Evolutionary conservation across 768 basidiomycete species (phyloP), one percentile per base, ranked within the genome.

Genomic region (Trametes sanguinea): DNA sequence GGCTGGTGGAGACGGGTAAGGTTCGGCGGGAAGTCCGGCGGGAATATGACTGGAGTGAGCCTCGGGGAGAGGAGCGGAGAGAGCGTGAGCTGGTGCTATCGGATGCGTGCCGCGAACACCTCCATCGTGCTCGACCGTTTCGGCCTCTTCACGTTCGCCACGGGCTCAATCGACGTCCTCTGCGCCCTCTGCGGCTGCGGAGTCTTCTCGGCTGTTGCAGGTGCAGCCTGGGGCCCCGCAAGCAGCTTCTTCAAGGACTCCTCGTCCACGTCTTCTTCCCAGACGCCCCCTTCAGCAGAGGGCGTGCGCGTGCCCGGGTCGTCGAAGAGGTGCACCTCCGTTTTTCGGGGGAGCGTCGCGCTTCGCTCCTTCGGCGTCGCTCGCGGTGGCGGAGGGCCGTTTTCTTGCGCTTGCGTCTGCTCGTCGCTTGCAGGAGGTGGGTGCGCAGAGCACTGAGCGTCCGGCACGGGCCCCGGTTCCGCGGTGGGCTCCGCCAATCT

Each of bases 181-280:
- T 42, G 54, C 29, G 42, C 43, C 35, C 3, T 16, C 27, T 43
- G 43, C 37, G 35, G 3, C 35, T 42, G 53, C 53, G 10, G 13
- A 22, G 22, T 22, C 40, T 42, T 17, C 1, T 22, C 40, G 4
- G 57, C 10, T n/a, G 45, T n/a, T 3, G 39, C 17, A 6, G 48
- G 16, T 10, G 50, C 9, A 6, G 51, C 2, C 13, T 42, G 56
- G 7, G 44, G 54, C 14, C 40, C 44, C 27, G 37, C 27, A 39
- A 57, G 55, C n/a, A 63, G 48, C 47, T 55, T 57, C 40, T 61
- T 53, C 65, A 54, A 63, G 32, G 62, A 56, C 33, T 61, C 51
- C 48, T 37, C 48, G 1, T 52, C 52, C 42, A 63, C 52, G 55
- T 51, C 62, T 30, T 66, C 65, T 52, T 63, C 65, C 65, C 65